Conservation (phyloP, 2,329 filamentous ascomycete species). For the Botrytis sinoallii region DNA sequence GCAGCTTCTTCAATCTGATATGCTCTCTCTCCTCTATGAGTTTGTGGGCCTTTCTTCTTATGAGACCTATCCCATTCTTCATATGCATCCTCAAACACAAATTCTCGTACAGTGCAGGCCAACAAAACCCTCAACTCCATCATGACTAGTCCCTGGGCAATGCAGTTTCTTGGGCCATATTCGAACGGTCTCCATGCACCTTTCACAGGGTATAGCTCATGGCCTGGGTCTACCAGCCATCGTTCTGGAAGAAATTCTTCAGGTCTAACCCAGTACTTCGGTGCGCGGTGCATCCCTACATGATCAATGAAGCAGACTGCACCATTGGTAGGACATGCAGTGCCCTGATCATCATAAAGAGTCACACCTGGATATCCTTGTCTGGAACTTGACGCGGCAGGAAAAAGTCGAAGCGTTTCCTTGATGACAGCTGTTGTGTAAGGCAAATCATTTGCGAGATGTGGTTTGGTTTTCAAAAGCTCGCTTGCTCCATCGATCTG, state of each 20-base stretch:
- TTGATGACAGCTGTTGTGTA: constrained; percentile 29
- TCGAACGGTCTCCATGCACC: constrained; percentile 9
- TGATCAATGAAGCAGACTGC: background rate
- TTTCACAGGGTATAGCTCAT: constrained; percentile 29
- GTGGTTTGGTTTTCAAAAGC: constrained; percentile 19
- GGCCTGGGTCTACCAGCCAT: constrained; percentile 40
- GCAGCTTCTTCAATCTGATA: background rate
- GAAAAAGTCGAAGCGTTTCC: constrained; percentile 16
- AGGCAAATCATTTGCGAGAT: constrained; percentile 23
- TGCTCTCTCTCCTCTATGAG: background rate
- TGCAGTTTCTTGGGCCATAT: constrained; percentile 5
- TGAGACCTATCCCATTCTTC: background rate
- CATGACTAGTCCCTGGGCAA: constrained; percentile 48
- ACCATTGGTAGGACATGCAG: background rate
- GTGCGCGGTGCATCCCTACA: background rate
- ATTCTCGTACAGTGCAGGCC: constrained; percentile 36
- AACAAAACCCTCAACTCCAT: constrained; percentile 47
- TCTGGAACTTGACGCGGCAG: background rate
- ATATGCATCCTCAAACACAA: constrained; percentile 4
- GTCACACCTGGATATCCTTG: background rate
- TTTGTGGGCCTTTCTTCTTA: background rate
- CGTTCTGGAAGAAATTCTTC: constrained; percentile 48
- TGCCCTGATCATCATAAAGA: constrained; percentile 1
- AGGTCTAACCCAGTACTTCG: constrained; percentile 41
- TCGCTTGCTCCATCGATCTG: constrained; percentile 15